Conservation (phyloP, 1,284 basidiomycete species). For the Pseudozyma flocculosa region DNA sequence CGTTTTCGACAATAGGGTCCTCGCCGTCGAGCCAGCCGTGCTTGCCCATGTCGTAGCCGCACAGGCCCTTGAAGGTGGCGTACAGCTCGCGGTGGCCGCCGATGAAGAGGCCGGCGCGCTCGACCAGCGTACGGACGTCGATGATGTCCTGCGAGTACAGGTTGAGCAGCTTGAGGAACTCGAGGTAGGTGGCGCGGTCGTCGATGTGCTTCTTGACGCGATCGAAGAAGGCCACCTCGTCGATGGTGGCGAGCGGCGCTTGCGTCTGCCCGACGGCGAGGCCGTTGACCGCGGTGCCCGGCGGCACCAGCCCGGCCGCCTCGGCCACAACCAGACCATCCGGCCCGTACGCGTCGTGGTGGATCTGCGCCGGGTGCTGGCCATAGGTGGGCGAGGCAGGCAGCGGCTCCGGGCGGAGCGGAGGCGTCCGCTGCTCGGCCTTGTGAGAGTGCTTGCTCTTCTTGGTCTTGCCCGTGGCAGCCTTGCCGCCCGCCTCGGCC, state of each 20-base stretch:
- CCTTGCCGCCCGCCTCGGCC: slow-evolving; percentile 29
- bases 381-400: slow-evolving; percentile 28
- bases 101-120: slow-evolving; percentile 84
- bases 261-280: slow-evolving; percentile 50
- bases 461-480: slow-evolving; percentile 38
- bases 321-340: slow-evolving; percentile 46
- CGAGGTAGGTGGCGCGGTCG: slow-evolving; percentile 85
- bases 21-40: slow-evolving; percentile 64
- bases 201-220: slow-evolving; percentile 81
- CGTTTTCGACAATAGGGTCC: slow-evolving; percentile 60
- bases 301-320: slow-evolving; percentile 37
- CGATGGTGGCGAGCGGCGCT: slow-evolving; percentile 66
- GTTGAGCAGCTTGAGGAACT: slow-evolving; percentile 93
- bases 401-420: slow-evolving; percentile 29
- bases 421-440: slow-evolving; percentile 33
- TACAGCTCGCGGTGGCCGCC: slow-evolving; percentile 76
- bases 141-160: slow-evolving; percentile 91
- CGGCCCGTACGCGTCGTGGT: slow-evolving; percentile 36
- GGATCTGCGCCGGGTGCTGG: slow-evolving; percentile 30
- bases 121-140: slow-evolving; percentile 76
- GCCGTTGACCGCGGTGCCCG: slow-evolving; percentile 29
- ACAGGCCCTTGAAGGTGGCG: slow-evolving; percentile 80
- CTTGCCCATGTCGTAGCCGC: slow-evolving; percentile 72
- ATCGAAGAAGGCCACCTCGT: slow-evolving; percentile 91
- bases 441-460: slow-evolving; percentile 53